Evolutionary conservation across 228 moss, liverwort and hornwort species (phyloP).

Genomic region (Sphagnum fallax): DNA sequence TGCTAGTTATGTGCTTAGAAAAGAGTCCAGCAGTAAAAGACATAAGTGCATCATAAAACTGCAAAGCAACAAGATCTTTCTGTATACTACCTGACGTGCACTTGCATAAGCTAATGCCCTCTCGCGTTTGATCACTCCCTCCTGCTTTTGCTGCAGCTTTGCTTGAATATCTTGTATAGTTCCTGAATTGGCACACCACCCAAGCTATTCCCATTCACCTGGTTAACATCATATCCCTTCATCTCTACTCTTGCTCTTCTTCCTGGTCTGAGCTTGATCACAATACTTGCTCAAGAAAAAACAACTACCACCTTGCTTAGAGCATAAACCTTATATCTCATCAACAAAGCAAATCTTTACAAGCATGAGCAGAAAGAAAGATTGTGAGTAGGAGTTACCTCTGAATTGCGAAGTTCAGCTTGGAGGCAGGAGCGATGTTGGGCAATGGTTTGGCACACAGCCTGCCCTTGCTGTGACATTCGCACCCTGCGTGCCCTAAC

Average conservation of each 20-base stretch:
- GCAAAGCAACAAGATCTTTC: too few species aligned
- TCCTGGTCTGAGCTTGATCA: too few species aligned
- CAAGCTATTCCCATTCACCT: conserved; percentile 30
- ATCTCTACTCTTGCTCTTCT: too few species aligned
- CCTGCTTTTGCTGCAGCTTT: conserved; percentile 74
- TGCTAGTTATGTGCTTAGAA: conserved; percentile 14
- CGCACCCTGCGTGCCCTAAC: conserved; percentile 78
- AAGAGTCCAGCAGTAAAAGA: too few species aligned
- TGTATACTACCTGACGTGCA: conserved; percentile 44
- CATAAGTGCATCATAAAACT: too few species aligned
- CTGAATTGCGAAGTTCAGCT: conserved; percentile 37
- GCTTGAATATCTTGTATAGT: conserved; percentile 71
- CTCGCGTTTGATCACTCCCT: conserved; percentile 79
- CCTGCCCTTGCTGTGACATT: conserved; percentile 73
- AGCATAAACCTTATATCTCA: too few species aligned
- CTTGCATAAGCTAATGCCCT: conserved; percentile 78
- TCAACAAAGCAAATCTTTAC: too few species aligned
- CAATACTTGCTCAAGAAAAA: too few species aligned
- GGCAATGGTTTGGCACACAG: conserved; percentile 68
- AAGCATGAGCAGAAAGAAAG: too few species aligned
- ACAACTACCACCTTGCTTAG: too few species aligned
- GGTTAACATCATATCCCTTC: too few species aligned
- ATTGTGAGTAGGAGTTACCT: conserved; percentile 13
- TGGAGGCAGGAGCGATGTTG: conserved; percentile 54
- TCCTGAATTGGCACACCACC: conserved; percentile 69